Evolutionary conservation across 306 rosid genomes (phyloP), one percentile per base, ranked within the genome.

Genomic region (Trifolium subterraneum): DNA sequence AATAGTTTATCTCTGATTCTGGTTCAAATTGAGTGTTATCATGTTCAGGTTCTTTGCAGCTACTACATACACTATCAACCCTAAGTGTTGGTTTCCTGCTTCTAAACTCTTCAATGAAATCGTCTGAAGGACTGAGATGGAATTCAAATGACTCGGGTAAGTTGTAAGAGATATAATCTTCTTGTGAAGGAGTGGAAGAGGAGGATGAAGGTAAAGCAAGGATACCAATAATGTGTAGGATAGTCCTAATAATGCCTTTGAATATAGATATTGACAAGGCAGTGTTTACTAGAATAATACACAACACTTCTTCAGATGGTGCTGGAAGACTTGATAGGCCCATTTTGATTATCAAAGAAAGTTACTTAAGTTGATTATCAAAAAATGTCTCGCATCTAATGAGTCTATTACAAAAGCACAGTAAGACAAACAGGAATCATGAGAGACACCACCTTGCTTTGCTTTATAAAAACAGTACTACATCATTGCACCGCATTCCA

Each of bases 271-370:
- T 74, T 51, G 96, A 87, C 23, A 88, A 61, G 6, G 90, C 92
- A n/a, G 93, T 87, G 85, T 91, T 94, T 27, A 88, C 90, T 47
- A 94, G 9, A 67, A 91, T 77, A 27, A 82, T 81, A 73, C 92
- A 88, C 2, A 91, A 71, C n/a, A 94, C 91, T 78, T 97, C 97
- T 86, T 91, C 96, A 23, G 96, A 88, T 77, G 93, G 95, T 79
- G 98, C 84, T 77, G 96, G 97, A 7, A 94, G 95, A 89, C 86
- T 91, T 64, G 94, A 88, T 52, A 94, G 93, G 56, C 98, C 98
- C 98, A 36, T 36, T 36, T 36, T 36, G 8, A 36, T 29, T 29
- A 36, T 36, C 39, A 36, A 36, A 35, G 10, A 35, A 35, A 35
- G 39, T 35, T 35, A 35, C 39, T 35, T 35, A 35, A 7, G 39